A percentile compares a stretch with the other conserved stretches of the same genome.
Evolutionary conservation across 2,329 filamentous ascomycete genomes (phyloP).

Genomic region (Talaromyces sp.): DNA sequence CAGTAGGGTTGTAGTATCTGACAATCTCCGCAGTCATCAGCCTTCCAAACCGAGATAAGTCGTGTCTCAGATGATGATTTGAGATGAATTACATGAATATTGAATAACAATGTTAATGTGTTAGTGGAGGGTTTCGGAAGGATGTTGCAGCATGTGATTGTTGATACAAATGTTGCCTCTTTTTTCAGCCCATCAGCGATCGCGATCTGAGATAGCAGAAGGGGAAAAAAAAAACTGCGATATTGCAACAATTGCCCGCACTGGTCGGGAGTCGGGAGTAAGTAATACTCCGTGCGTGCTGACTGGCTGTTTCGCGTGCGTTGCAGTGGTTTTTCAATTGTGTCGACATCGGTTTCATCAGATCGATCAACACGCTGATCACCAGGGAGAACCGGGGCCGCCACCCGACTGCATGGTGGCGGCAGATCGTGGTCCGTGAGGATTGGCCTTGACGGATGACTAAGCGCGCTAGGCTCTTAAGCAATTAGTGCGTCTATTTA

Average conservation of each 20-base stretch:
- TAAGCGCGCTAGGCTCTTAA: background rate
- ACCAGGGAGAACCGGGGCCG: background rate
- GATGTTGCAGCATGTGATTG: background rate
- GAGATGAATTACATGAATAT: background rate
- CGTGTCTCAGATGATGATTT: background rate
- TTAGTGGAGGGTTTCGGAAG: too few relatives aligned
- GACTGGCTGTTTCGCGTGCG: background rate
- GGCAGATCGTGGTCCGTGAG: slow-evolving; percentile 11
- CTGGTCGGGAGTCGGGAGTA: too few relatives aligned
- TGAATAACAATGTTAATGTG: too few relatives aligned
- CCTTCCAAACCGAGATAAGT: background rate
- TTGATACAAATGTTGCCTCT: background rate
- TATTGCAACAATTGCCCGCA: too few relatives aligned
- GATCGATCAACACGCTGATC: background rate
- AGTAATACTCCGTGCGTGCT: background rate
- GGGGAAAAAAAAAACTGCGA: too few relatives aligned
- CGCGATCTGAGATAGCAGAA: too few relatives aligned
- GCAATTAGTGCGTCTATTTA: too few relatives aligned
- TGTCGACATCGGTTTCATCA: background rate
- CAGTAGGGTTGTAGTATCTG: background rate
- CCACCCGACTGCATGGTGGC: slow-evolving; percentile 10
- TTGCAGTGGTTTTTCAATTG: background rate
- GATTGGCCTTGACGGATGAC: background rate
- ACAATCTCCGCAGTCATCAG: background rate
- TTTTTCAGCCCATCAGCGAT: too few relatives aligned